These are phyloP conservation scores for Ophiostoma triangulosporum DNA, from an alignment of 2,329 filamentous ascomycete genomes.

Conservation along the genomic window DNA sequence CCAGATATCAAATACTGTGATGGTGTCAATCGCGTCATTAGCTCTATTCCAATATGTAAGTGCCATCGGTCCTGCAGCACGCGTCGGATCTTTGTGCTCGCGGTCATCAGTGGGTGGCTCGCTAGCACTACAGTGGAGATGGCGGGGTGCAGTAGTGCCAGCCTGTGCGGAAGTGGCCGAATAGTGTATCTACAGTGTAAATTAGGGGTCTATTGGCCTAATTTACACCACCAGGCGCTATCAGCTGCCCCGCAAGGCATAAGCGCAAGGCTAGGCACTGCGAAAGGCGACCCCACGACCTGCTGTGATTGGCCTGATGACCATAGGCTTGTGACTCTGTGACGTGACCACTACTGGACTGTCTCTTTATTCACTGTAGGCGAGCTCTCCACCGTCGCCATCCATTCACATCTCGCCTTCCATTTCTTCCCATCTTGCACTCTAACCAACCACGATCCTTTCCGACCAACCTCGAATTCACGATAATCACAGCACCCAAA, in stretches of 20 bases:
- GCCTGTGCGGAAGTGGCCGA: no score
- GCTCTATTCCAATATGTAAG: no score
- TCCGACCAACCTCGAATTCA: no score
- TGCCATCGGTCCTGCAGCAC: background rate
- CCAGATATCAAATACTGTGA: no score
- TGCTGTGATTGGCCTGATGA: constrained; percentile 5
- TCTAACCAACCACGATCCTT: background rate
- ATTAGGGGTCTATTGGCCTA: no score
- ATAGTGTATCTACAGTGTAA: no score
- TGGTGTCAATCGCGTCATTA: no score
- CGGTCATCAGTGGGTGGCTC: background rate
- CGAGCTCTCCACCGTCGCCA: no score
- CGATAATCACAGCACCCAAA: background rate
- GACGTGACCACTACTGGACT: constrained; percentile 7
- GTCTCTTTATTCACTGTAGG: no score
- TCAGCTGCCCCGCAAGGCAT: background rate
- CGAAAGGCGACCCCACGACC: background rate
- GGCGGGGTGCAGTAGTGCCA: background rate
- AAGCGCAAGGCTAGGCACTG: background rate
- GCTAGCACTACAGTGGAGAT: background rate
- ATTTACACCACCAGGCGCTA: background rate
- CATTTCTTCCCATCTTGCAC: background rate
- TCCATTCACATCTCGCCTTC: background rate
- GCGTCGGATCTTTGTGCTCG: background rate
- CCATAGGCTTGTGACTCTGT: constrained; percentile 5